These are phyloP conservation scores for Candida neerlandica DNA, from an alignment of 1,139 yeast genomes.

Conservation along the genomic window DNA sequence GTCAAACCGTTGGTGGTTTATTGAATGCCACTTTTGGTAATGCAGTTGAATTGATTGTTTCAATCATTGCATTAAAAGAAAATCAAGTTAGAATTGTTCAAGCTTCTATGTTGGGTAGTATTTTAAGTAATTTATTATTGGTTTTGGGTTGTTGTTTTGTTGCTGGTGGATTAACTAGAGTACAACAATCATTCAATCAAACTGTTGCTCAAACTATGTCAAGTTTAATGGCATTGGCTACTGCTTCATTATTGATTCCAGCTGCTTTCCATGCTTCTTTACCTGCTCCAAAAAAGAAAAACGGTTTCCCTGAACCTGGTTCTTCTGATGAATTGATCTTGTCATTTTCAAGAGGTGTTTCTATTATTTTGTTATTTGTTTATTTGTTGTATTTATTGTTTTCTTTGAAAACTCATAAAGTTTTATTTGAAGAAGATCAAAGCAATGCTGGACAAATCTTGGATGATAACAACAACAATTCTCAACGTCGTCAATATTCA, in stretches of 20 bases:
- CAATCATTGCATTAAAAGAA: conserved; percentile 81
- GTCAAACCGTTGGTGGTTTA: conserved; percentile 88
- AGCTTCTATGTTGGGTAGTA: conserved; percentile 95
- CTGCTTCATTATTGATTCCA: conserved; percentile 86
- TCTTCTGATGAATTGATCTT: conserved; percentile 56
- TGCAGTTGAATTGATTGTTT: conserved; percentile 90
- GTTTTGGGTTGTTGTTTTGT: conserved; percentile 96
- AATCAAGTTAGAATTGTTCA: conserved; percentile 93
- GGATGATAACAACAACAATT: background rate
- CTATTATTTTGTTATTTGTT: conserved; percentile 74
- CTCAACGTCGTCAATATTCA: background rate
- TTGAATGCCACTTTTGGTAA: conserved; percentile 96
- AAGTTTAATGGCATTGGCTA: conserved; percentile 86
- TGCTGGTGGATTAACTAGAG: conserved; percentile 86
- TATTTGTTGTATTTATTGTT: conserved; percentile 79
- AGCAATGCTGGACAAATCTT: conserved; percentile 21
- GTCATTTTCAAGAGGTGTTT: conserved; percentile 81
- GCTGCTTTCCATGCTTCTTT: conserved; percentile 93
- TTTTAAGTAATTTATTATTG: conserved; percentile 79
- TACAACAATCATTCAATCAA: conserved; percentile 87
- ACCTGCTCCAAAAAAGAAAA: conserved; percentile 46
- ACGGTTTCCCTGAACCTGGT: conserved; percentile 45
- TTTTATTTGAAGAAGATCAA: conserved; percentile 37
- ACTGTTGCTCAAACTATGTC: conserved; percentile 98
- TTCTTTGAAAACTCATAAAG: conserved; percentile 86